Base-by-base conservation (phyloP, 2,329 filamentous ascomycete species). In the Aspergillus nomiae region DNA sequence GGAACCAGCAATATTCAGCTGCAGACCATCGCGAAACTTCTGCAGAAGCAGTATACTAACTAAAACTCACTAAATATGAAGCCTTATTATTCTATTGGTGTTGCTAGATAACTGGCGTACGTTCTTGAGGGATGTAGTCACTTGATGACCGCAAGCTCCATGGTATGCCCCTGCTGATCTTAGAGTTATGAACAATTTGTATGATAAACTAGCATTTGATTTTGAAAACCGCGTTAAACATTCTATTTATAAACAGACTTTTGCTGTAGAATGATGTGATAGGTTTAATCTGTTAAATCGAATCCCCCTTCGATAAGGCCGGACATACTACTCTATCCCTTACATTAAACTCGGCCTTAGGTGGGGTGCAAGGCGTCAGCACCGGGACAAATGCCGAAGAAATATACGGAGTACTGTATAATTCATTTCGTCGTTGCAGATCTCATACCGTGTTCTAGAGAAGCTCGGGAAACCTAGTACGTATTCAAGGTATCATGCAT, bases 1-100 rank as follows among this genome's bases (percentile, higher is more conserved):
- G 95, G 95, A 38, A 85, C 83, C 59, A 85, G 83, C 76, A 90
- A 90, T 71, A 90, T 90, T 68, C 88, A 90, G 76, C 74, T 91
- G 71, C 86, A 85, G 71, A 92, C 89, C 4, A 91, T 92, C 77
- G 89, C 87, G 34, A 90, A 89, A 81, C 73, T 88, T 67, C 75
- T 91, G 76, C 89, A 91, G 80, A 89, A 87, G 80, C 81, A 87
- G 74, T 92, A 91, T 73, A 90, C 88, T 24, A 19, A 51, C 14
- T 51, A 51, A n/a, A 51, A 11, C n/a, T 51, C 19, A 32, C 10
- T 32, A 32, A 11, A 32, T 51, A 2, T 19, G 21, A 24, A 46
- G 4, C 19, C 10, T 12, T 24, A 24, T 16, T 48, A 26, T n/a
- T 34, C 19, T 51, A 14, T 51, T 32, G 28, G 9, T 51, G 19